These are phyloP conservation scores for Chaetomium olivaceum DNA, from an alignment of 2,329 filamentous ascomycete species.

Conservation along the genomic window DNA sequence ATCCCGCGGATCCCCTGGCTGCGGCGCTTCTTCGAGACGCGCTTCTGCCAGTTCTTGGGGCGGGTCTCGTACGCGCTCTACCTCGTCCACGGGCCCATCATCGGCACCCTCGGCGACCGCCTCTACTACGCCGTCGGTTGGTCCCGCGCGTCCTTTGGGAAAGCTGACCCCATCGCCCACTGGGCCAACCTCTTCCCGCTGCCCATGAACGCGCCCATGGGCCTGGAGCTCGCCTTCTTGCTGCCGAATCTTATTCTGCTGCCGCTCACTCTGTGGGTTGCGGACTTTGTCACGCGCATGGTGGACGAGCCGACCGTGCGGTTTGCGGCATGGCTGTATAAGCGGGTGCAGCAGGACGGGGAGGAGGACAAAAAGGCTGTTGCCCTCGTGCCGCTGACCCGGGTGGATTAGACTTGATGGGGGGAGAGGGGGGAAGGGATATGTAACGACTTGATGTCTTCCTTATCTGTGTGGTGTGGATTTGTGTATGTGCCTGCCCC, in stretches of 20 bases:
- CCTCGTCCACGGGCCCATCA: constrained; percentile 62
- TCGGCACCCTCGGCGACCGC: constrained; percentile 61
- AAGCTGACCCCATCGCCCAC: constrained; percentile 46
- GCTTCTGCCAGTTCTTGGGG: constrained; percentile 62
- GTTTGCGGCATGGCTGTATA: constrained; percentile 59
- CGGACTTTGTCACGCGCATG: constrained; percentile 56
- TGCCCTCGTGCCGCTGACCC: constrained; percentile 15
- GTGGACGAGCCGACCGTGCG: constrained; percentile 63
- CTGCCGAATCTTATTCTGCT: constrained; percentile 60
- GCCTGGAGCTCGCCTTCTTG: constrained; percentile 62
- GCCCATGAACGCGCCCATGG: constrained; percentile 57
- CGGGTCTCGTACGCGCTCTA: constrained; percentile 64
- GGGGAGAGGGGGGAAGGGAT: not conserved
- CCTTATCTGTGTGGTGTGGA: not conserved
- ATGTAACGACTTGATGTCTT: constrained; percentile 1
- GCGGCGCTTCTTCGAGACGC: constrained; percentile 58
- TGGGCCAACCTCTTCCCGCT: constrained; percentile 61
- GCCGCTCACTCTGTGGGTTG: constrained; percentile 59
- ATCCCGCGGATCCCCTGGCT: constrained; percentile 60
- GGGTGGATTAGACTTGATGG: constrained; percentile 7
- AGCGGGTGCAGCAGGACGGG: constrained; percentile 40
- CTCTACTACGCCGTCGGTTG: constrained; percentile 64
- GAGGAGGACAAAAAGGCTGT: constrained; percentile 25
- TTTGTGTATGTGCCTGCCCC: not conserved
- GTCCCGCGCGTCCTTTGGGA: constrained; percentile 39